Evolutionary conservation across 1,284 basidiomycete species (phyloP).

Genomic region (Sanghuangporus weigelae): DNA sequence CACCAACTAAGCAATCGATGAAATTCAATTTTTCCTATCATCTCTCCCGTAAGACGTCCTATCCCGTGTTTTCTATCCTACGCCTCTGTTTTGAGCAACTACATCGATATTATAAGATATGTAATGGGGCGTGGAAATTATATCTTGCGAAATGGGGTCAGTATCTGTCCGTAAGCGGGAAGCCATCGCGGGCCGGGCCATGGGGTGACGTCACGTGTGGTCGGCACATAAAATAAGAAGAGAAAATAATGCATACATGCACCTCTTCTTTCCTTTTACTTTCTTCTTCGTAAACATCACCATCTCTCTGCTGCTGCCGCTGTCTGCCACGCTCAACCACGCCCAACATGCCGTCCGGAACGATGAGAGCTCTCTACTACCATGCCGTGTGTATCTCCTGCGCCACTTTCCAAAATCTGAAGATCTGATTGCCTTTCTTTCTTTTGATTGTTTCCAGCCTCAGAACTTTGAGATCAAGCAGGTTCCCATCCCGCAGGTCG

Average conservation of each 20-base stretch:
- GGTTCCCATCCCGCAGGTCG: constrained; percentile 56
- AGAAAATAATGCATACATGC: not conserved
- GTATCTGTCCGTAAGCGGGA: not conserved
- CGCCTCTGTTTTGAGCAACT: too few relatives aligned
- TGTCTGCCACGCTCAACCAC: not conserved
- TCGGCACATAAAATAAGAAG: not conserved
- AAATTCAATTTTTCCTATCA: too few relatives aligned
- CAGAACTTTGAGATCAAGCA: constrained; percentile 57
- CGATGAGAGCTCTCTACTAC: constrained; percentile 55
- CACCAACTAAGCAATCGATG: too few relatives aligned
- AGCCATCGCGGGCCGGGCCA: not conserved
- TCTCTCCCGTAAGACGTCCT: too few relatives aligned
- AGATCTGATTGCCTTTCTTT: constrained; percentile 14
- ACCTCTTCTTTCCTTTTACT: not conserved
- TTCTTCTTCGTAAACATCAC: not conserved
- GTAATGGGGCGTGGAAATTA: not conserved
- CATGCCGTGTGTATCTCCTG: constrained; percentile 31
- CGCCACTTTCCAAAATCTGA: not conserved
- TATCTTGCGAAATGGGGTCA: not conserved
- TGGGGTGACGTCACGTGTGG: constrained; percentile 13
- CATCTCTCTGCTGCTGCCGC: too few relatives aligned
- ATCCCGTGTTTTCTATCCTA: too few relatives aligned
- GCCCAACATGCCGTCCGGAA: constrained; percentile 25
- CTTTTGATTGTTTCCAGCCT: constrained; percentile 36
- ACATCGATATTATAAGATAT: too few relatives aligned